Base-by-base conservation (phyloP, 2,329 filamentous ascomycete species). In the Monosporascus sp. region DNA sequence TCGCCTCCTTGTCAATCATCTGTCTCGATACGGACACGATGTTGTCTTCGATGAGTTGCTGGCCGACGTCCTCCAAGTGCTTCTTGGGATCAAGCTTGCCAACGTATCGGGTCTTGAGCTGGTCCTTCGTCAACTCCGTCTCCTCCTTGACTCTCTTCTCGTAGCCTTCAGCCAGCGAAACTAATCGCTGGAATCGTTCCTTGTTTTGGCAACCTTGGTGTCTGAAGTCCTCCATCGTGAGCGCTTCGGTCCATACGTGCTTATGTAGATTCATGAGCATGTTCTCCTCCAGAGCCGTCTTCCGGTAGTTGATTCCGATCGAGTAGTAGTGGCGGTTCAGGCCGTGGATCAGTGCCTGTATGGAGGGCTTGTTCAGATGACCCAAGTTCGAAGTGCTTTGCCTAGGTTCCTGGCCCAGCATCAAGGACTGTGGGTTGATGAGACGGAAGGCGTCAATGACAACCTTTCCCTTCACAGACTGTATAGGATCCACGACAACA, bases 221-320 rank as follows among this genome's bases (percentile, higher is more conserved):
- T 60, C 86, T 83, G 80, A 99, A 99, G 72, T 97, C 92, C 56
- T 93, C 89, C 91, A 99, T 97, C 70, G 96, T 85, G 60, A 99
- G 74, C 5, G 93, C 94, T 72, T 99, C 94, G 1, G 95, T 99
- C 94, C 94, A 99, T 45, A 97, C 92, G 63, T 97, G 94, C 80
- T 99, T 99, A 82, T 99, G 94, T 61, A 99, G 78, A 71, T 99
- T 99, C 95, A 99, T 99, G 66, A 99, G 75, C 94, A 99, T 99
- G 74, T 96, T 97, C 79, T 99, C 95, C 72, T 99, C 94, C 49
- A 99, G 79, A 1, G 91, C 93, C 0, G 93, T 96, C 79, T 99
- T 99, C 69, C 93, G 83, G 75, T 99, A 99, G 75, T 97, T 92
- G 77, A 99, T 97, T 55, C 85, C 93, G 69, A 99, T 99, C 65